Base-by-base conservation (phyloP, 805 yeast genomes). In the Teunomyces funiuensis region DNA sequence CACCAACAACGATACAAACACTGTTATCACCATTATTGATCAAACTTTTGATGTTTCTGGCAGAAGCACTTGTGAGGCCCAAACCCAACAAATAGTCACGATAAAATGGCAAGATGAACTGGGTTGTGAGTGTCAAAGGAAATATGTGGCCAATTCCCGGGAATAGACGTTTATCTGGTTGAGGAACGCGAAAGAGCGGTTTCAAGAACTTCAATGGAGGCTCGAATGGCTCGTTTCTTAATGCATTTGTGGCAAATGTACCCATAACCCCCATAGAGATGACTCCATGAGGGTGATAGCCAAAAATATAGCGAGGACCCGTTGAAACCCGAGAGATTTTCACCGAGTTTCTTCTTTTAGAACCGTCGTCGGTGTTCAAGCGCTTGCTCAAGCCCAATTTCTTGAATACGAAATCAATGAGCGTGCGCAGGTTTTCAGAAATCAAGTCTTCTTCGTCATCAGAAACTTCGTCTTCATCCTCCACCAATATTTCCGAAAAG, bases 231-330 rank as follows among this genome's bases (percentile, higher is more conserved):
- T 69, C 75, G 46, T 71, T 71, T 20, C 73, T 50, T 16, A 71
- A 42, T 9, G 66, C 63, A 49, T 71, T 71, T 4, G 95, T 86
- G 0, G 84, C 88, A 47, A 90, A 69, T 0, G 83, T 82, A 1
- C 96, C 96, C 59, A 90, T 82, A 1, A 84, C 90, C 2, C 97
- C 97, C 76, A 90, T 74, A 1, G 96, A 86, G 9, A 90, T 89
- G 11, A 91, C 90, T 0, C 99, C 99, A 61, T 93, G 99, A 0
- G 99, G 99, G 61, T 90, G 97, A 55, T 88, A 83, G 0, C 97
- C 95, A 63, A 91, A 91, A 2, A 91, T 79, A 61, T 93, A 91
- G 27, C 84, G 68, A 2, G 88, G 90, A 0, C 88, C 91, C 3
- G 79, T 64, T 37, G 73, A 54, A 1, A 70, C 63, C 31, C 55